Percentiles rank a stretch among this genome's conserved stretches.
These are phyloP conservation scores for Urtica urens DNA, from an alignment of 306 rosid genomes.

Conservation along the genomic window DNA sequence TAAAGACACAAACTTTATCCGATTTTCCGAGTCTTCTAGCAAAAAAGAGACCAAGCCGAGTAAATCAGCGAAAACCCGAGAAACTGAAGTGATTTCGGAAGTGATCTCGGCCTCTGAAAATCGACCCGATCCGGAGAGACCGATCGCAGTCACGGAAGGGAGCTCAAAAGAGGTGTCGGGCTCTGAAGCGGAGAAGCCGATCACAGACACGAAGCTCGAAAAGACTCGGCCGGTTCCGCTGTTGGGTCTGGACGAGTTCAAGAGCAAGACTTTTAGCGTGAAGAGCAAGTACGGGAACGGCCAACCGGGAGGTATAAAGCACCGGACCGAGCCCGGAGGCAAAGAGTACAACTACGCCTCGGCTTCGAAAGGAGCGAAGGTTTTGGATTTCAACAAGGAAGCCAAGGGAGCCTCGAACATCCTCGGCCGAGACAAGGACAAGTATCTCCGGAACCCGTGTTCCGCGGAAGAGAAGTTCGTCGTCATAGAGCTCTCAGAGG, in stretches of 20 bases:
- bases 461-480: slow-evolving; percentile 76
- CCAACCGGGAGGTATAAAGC: slow-evolving; percentile 46
- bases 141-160: too few relatives aligned
- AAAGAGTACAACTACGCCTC: slow-evolving; percentile 85
- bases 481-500: slow-evolving; percentile 86
- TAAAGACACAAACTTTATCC: slow-evolving; percentile 11
- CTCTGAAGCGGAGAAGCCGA: slow-evolving; percentile 23
- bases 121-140: too few relatives aligned
- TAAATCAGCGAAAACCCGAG: too few relatives aligned
- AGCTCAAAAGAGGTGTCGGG: slow-evolving; percentile 8
- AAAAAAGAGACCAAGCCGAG: slow-evolving; percentile 17
- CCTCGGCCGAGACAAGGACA: slow-evolving; percentile 74
- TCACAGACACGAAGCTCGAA: slow-evolving; percentile 32
- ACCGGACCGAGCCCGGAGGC: slow-evolving; percentile 86
- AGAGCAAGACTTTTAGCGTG: slow-evolving; percentile 63
- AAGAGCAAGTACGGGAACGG: slow-evolving; percentile 45
- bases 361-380: slow-evolving; percentile 96
- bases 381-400: slow-evolving; percentile 90
- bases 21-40: slow-evolving; percentile 21
- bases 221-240: slow-evolving; percentile 50
- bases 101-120: too few relatives aligned
- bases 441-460: slow-evolving; percentile 93
- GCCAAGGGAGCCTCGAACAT: slow-evolving; percentile 91
- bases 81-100: too few relatives aligned
- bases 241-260: slow-evolving; percentile 95